phyloP scores from a whole-genome alignment of 768 basidiomycete species.

The Lactifluus echinatus region DNA sequence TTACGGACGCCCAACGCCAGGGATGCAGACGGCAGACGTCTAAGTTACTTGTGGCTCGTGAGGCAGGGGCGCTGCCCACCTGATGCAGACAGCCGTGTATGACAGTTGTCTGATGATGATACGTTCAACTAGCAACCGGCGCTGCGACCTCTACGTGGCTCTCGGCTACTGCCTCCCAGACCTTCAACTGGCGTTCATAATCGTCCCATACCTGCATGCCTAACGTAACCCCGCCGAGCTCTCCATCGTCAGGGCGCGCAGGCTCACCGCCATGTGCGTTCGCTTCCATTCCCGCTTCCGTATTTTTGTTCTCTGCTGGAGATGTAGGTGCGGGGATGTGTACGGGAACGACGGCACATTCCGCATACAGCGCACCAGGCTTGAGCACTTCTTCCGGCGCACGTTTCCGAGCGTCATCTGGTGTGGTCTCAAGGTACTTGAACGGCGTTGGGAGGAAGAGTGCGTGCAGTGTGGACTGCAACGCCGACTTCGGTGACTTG shows the following conservation, averaged over 20 bases:
- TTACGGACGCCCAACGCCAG: too few species aligned
- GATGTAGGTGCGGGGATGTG: constrained; percentile 19
- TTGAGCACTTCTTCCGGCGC: constrained; percentile 54
- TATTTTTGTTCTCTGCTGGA: constrained; percentile 18
- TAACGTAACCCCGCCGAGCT: constrained; percentile 59
- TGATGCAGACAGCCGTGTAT: too few species aligned
- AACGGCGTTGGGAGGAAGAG: constrained; percentile 78
- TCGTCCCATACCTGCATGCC: constrained; percentile 72
- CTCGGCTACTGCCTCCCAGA: constrained; percentile 46
- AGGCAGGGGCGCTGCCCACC: too few species aligned
- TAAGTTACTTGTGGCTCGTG: too few species aligned
- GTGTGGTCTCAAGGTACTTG: constrained; percentile 38
- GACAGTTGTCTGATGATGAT: too few species aligned
- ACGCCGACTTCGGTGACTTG: constrained; percentile 52
- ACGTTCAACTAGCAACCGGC: neutral
- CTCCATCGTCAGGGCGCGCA: constrained; percentile 48
- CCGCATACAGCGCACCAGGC: constrained; percentile 68
- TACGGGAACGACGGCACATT: constrained; percentile 53
- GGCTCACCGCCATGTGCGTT: constrained; percentile 26
- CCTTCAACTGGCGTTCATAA: constrained; percentile 56
- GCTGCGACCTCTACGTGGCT: neutral
- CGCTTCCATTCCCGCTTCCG: constrained; percentile 23
- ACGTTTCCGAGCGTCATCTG: constrained; percentile 12
- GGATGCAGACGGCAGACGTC: neutral
- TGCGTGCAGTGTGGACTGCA: constrained; percentile 75